Percentiles rank a stretch among this genome's conserved stretches.
phyloP scores from a whole-genome alignment of 305 asterid species.

The Fraxinus greggii region DNA sequence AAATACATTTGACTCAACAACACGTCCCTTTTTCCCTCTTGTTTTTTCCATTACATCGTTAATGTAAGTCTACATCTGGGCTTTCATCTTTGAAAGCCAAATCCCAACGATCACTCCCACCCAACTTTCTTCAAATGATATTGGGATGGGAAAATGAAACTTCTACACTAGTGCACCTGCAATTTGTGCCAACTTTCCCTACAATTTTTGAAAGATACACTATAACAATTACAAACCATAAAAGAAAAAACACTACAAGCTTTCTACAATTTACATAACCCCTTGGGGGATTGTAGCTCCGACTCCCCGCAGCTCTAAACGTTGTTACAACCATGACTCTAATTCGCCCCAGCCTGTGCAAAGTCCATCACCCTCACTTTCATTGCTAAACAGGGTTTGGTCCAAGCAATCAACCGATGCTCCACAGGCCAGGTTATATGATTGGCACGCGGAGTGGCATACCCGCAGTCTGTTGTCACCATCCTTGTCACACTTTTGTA shows the following conservation, averaged over 20 bases:
- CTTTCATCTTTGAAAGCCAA: conserved; percentile 68
- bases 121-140: conserved; percentile 32
- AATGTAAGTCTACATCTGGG: conserved; percentile 33
- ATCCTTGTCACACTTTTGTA: conserved; percentile 80
- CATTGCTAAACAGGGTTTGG: conserved; percentile 81
- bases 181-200: conserved; percentile 33
- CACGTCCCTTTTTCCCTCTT: background rate
- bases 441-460: conserved; percentile 89
- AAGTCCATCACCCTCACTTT: conserved; percentile 76
- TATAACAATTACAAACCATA: conserved; percentile 27
- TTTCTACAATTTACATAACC: conserved; percentile 53
- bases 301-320: background rate
- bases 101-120: conserved; percentile 38
- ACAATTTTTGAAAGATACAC: background rate
- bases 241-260: conserved; percentile 23
- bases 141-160: conserved; percentile 35
- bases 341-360: conserved; percentile 97
- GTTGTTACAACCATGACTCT: conserved; percentile 59
- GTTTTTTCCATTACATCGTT: conserved; percentile 24
- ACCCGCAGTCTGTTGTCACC: conserved; percentile 87
- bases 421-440: conserved; percentile 86
- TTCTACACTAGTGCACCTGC: conserved; percentile 24
- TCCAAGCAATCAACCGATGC: conserved; percentile 92
- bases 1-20: conserved; percentile 23
- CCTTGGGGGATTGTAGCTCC: background rate